A percentile compares a stretch with the other conserved stretches of the same genome.
Evolutionary conservation across 1,284 basidiomycete genomes (phyloP).

Genomic region (Ustilago loliicola): DNA sequence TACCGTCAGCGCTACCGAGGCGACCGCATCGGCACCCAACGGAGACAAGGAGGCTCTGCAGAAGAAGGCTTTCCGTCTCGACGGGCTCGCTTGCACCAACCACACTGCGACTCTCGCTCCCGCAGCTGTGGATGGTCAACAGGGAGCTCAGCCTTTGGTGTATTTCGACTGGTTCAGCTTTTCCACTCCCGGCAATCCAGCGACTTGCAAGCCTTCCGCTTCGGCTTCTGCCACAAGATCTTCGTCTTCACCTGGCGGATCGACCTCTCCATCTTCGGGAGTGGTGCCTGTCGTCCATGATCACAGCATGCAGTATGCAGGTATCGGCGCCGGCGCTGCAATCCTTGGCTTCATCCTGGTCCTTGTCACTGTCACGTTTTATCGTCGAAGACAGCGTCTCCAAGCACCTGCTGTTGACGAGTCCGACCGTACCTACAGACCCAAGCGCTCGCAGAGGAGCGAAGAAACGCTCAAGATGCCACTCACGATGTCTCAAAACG

Average conservation of each 20-base stretch:
- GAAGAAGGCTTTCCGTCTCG: conserved; percentile 24
- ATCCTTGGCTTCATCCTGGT: conserved; percentile 16
- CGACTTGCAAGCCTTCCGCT: conserved; percentile 8
- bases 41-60: conserved; percentile 18
- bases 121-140: neutral
- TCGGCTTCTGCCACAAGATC: neutral
- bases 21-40: conserved; percentile 10
- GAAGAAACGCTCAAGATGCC: conserved; percentile 13
- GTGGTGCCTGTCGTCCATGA: neutral
- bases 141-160: neutral
- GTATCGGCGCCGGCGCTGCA: conserved; percentile 21
- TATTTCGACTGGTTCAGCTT: conserved; percentile 40
- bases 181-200: neutral
- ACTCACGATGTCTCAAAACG: conserved; percentile 15
- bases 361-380: neutral
- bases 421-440: conserved; percentile 13
- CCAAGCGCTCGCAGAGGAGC: conserved; percentile 4
- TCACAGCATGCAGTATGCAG: conserved; percentile 14
- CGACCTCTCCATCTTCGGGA: neutral
- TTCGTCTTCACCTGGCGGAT: neutral
- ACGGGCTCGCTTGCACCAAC: conserved; percentile 20
- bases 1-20: conserved; percentile 14
- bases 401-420: neutral
- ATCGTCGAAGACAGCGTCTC: conserved; percentile 3
- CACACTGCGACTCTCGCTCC: conserved; percentile 24